phyloP scores from a whole-genome alignment of 257 asterid species.

The Solanum stenotomum region DNA sequence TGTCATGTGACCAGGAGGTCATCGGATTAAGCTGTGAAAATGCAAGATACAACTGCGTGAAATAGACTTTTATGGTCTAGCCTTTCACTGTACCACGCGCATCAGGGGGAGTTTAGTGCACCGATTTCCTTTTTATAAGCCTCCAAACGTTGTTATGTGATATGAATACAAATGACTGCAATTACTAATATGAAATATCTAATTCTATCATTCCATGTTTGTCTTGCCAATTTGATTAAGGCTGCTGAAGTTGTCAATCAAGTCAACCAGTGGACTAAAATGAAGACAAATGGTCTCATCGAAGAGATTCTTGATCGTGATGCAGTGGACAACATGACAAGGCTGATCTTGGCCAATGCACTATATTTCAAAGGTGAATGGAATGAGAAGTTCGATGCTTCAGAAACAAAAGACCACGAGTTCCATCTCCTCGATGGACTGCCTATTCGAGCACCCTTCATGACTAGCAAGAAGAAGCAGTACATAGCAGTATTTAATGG shows the following conservation, averaged over 20 bases:
- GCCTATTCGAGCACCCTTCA: constrained; percentile 9
- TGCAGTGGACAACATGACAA: background rate
- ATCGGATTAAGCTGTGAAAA: background rate
- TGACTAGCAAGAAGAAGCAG: constrained; percentile 18
- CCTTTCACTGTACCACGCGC: background rate
- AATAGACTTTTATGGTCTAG: background rate
- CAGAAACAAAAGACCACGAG: constrained; percentile 5
- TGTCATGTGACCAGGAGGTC: background rate
- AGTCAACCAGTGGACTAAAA: constrained; percentile 23
- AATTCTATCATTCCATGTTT: background rate
- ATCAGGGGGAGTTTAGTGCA: background rate
- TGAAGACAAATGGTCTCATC: constrained; percentile 17
- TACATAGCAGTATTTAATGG: constrained; percentile 1
- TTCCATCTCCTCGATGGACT: constrained; percentile 17
- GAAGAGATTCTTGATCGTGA: constrained; percentile 16
- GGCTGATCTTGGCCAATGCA: constrained; percentile 22
- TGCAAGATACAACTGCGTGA: background rate
- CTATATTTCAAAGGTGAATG: constrained; percentile 22
- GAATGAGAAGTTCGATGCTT: constrained; percentile 19
- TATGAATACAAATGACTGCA: too few species aligned
- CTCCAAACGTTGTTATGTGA: background rate
- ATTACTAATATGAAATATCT: too few species aligned
- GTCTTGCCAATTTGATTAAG: constrained; percentile 12
- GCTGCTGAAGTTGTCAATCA: constrained; percentile 10
- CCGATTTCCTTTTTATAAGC: background rate